phyloP scores from a whole-genome alignment of 2,329 filamentous ascomycete genomes.

The Hymenoscyphus occultus region DNA sequence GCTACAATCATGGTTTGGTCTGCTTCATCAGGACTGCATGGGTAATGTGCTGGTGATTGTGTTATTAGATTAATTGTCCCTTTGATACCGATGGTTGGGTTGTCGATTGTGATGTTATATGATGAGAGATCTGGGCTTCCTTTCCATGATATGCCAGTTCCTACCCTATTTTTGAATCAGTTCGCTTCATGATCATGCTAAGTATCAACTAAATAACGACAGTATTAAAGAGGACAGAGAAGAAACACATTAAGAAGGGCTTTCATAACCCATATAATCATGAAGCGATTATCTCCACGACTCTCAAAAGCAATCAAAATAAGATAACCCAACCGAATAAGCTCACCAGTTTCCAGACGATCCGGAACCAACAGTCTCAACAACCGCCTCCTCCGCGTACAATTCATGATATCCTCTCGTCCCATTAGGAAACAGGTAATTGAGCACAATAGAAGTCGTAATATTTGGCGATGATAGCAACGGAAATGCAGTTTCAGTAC shows the following conservation, averaged over 20 bases:
- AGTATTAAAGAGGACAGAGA: no score
- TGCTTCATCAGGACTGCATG: slow-evolving; percentile 26
- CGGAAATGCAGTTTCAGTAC: slow-evolving; percentile 38
- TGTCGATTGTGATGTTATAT: slow-evolving; percentile 18
- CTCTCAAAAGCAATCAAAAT: neutral
- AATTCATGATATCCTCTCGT: slow-evolving; percentile 11
- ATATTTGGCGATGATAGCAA: slow-evolving; percentile 23
- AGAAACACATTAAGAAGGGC: no score
- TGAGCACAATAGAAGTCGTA: slow-evolving; percentile 15
- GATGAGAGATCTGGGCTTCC: slow-evolving; percentile 18
- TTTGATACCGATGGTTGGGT: slow-evolving; percentile 16
- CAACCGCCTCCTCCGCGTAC: slow-evolving; percentile 13
- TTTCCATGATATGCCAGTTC: slow-evolving; percentile 18
- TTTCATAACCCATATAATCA: no score
- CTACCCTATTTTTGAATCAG: neutral
- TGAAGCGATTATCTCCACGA: no score
- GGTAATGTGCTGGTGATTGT: slow-evolving; percentile 29
- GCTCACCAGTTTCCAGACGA: slow-evolving; percentile 13
- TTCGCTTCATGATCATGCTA: neutral
- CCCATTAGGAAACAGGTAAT: slow-evolving; percentile 20
- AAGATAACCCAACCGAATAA: neutral
- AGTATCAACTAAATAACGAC: neutral
- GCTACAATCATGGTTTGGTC: slow-evolving; percentile 29
- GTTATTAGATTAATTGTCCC: slow-evolving; percentile 19
- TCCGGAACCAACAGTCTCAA: slow-evolving; percentile 19